Conservation (phyloP, 1,139 yeast species). For the Pichia sp. region DNA sequence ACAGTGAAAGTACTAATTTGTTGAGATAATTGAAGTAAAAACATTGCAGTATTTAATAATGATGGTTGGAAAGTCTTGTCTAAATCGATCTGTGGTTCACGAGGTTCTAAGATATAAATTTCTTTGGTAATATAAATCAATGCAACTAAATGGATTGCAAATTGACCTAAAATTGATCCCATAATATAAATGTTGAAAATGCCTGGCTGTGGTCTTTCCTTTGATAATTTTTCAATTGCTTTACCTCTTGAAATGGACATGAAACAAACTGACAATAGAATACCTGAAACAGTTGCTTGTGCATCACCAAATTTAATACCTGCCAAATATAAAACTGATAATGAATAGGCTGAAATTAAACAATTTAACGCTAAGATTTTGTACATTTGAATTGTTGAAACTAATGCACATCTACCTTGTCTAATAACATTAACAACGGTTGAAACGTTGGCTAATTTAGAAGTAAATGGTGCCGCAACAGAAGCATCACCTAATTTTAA, state of each 20-base stretch:
- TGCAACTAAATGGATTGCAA: constrained; percentile 83
- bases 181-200: constrained; percentile 90
- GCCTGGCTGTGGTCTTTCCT: constrained; percentile 96
- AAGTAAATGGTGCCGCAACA: constrained; percentile 98
- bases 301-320: constrained; percentile 98
- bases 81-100: constrained; percentile 80
- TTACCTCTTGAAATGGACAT: constrained; percentile 91
- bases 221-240: constrained; percentile 82
- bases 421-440: constrained; percentile 92
- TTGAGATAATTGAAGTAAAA: constrained; percentile 87
- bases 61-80: constrained; percentile 89
- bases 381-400: constrained; percentile 97
- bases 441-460: constrained; percentile 85
- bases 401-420: constrained; percentile 98
- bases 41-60: constrained; percentile 90
- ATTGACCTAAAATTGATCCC: constrained; percentile 97
- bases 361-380: constrained; percentile 95
- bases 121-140: constrained; percentile 77
- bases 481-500: constrained; percentile 97
- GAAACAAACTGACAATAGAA: constrained; percentile 89
- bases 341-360: constrained; percentile 91
- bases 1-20: constrained; percentile 98
- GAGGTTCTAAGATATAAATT: constrained; percentile 83
- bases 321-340: constrained; percentile 88
- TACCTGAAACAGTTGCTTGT: constrained; percentile 90